A percentile compares a stretch with the other conserved stretches of the same genome.
Conservation (phyloP, 1,284 basidiomycete species). For the Marasmius oreades region DNA sequence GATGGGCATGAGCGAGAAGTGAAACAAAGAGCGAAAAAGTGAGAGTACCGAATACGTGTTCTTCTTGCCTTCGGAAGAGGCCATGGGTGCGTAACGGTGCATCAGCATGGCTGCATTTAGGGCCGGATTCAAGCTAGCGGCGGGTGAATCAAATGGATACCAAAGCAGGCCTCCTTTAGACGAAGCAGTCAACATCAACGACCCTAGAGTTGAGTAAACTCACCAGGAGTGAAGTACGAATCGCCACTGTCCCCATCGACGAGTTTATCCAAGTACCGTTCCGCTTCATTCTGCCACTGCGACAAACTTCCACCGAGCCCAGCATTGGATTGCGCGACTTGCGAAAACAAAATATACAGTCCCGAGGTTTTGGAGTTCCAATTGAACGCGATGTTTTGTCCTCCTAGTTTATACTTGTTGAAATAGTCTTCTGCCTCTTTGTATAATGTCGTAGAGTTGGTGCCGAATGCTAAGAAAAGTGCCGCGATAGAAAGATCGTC, state of each 20-base stretch:
- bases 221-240: conserved; percentile 54
- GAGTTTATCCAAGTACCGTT: conserved; percentile 75
- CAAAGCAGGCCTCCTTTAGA: conserved; percentile 70
- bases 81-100: conserved; percentile 71
- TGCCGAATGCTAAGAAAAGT: conserved; percentile 72
- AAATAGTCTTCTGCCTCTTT: conserved; percentile 66
- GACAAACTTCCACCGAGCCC: conserved; percentile 51
- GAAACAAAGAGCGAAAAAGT: conserved; percentile 11
- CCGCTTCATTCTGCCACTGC: conserved; percentile 69
- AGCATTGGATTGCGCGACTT: conserved; percentile 53
- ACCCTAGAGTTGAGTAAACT: conserved; percentile 11
- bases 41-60: conserved; percentile 53
- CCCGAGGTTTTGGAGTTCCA: conserved; percentile 87
- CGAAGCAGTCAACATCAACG: neutral
- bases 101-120: conserved; percentile 84
- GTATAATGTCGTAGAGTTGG: conserved; percentile 59
- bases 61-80: conserved; percentile 57
- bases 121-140: conserved; percentile 80
- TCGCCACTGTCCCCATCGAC: conserved; percentile 49
- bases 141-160: conserved; percentile 78
- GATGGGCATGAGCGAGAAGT: conserved; percentile 16
- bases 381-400: conserved; percentile 68
- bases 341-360: conserved; percentile 69
- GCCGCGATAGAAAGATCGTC: conserved; percentile 76
- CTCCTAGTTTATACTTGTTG: conserved; percentile 50